phyloP scores from a whole-genome alignment of 306 rosid species.

The Ammopiptanthus mongolicus region DNA sequence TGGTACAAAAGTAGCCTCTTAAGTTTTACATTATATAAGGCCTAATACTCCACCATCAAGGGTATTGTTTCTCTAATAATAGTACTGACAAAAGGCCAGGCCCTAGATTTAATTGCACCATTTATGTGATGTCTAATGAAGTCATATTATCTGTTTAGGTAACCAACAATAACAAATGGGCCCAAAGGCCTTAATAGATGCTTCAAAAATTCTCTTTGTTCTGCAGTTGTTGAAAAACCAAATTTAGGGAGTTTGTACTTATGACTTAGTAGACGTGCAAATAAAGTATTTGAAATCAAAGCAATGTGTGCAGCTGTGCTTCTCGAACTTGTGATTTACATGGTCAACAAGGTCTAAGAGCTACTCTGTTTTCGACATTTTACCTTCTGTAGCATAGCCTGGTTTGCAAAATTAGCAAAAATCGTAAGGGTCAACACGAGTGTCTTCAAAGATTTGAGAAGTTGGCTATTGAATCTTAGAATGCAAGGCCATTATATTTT shows the following conservation, averaged over 20 bases:
- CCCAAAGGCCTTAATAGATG: neutral
- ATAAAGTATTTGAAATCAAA: conserved; percentile 17
- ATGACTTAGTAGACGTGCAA: neutral
- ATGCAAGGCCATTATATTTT: neutral
- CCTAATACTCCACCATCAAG: neutral
- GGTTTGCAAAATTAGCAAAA: neutral
- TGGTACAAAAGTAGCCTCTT: too few species aligned
- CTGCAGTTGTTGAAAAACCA: neutral
- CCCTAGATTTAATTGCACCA: neutral
- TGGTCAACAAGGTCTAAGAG: neutral
- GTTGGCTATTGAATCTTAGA: neutral
- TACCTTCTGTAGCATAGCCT: neutral
- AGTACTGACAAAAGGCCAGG: neutral
- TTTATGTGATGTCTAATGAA: neutral
- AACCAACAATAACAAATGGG: neutral
- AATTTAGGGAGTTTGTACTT: neutral
- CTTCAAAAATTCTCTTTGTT: neutral
- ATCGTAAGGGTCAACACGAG: neutral
- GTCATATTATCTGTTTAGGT: neutral
- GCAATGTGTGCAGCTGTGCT: neutral
- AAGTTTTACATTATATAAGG: neutral
- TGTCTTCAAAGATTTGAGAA: neutral
- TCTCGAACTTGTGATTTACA: neutral
- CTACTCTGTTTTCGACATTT: conserved; percentile 3
- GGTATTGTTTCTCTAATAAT: neutral